Base-by-base conservation (phyloP, 2,329 filamentous ascomycete genomes). In the Aureobasidium sp. region DNA sequence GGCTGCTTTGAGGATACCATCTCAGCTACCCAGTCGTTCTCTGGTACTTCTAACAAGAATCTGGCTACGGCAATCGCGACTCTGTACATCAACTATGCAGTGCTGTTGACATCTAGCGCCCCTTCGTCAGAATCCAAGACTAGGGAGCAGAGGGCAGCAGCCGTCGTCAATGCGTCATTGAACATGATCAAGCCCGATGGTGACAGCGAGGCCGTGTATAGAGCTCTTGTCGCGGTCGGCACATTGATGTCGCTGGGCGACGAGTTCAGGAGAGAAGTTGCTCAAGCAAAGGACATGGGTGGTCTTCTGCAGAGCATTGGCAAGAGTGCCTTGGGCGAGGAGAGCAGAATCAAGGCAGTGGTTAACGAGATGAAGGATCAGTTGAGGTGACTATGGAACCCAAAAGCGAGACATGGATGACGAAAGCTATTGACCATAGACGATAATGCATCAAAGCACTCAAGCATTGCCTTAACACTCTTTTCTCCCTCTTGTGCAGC, bases 141-240 rank as follows among this genome's bases (percentile, higher is more conserved):
- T 24, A 66, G 72, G 12, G 72, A 73, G 57, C 67, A 68, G 26
- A 65, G 72, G 29, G 72, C 72, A 5, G 67, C 66, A 59, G 67
- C 73, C 6, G 63, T 75, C 15, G 67, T 69, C 24, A 70, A 71
- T 46, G 69, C 71, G 34, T 71, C 71, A 9, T 64, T 66, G 8
- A 64, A 68, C 34, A 67, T 73, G 1, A 69, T 74, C 59, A 68
- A 69, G 60, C 69, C 72, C 36, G 71, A 69, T 27, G 84, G 80
- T 2, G 92, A 97, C 68, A 84, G 87, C 0, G 94, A 97, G 72
- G 89, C 90, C 0, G 76, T 94, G 3, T 97, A 92, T 72, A 85
- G 94, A 26, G 85, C 85, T 0, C 80, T 97, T 6, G 89, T 96
- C 7, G 90, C 90, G 0, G 76, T 93, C 0, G 95, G 94, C 0